Evolutionary conservation across 2,329 filamentous ascomycete genomes (phyloP), one percentile per base, ranked within the genome.

Genomic region (Fusarium sp.): DNA sequence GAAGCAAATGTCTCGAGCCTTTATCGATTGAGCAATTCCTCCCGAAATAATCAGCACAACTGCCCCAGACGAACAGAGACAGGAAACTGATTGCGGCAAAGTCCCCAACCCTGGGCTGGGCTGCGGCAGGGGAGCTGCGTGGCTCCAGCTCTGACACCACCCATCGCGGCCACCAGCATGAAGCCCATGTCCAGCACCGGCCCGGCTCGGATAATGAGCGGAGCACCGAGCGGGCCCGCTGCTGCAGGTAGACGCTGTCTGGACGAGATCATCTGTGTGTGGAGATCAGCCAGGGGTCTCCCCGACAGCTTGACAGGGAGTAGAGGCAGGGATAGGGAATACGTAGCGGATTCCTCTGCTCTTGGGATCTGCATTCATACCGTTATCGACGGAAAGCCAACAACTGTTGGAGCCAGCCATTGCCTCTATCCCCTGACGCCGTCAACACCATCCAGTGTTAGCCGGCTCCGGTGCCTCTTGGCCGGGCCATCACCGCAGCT

Each of bases 161-260:
- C 48, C 45, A 60, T 73, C 66, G 60, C 67, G 63, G 72, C 59
- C 63, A 71, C 60, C 65, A 73, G 37, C 45, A 52, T 27, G 25
- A 39, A 45, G 39, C 56, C 39, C 56, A 56, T 43, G 48, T 58
- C 59, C 66, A 71, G 63, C 66, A 78, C 77, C 77, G 77, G 77
- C 69, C 77, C 75, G 77, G 77, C 74, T 78, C 77, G 77, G 77
- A 78, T 39, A 68, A 77, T 70, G 62, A 68, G 74, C 76, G 77
- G 74, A 77, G 75, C 67, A 74, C 76, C 72, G 74, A 77, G 71
- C 75, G 62, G 70, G 67, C 58, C 73, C 39, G 37, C 62, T 52
- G 64, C 71, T 71, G 60, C 54, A 52, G 67, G 58, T 68, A 57
- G 64, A 63, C 54, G 32, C 16, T 69, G 66, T 62, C 59, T 69